Evolutionary conservation across 2,329 filamentous ascomycete species (phyloP), one percentile per base, ranked within the genome.

Genomic region (Helicocarpus griseus): DNA sequence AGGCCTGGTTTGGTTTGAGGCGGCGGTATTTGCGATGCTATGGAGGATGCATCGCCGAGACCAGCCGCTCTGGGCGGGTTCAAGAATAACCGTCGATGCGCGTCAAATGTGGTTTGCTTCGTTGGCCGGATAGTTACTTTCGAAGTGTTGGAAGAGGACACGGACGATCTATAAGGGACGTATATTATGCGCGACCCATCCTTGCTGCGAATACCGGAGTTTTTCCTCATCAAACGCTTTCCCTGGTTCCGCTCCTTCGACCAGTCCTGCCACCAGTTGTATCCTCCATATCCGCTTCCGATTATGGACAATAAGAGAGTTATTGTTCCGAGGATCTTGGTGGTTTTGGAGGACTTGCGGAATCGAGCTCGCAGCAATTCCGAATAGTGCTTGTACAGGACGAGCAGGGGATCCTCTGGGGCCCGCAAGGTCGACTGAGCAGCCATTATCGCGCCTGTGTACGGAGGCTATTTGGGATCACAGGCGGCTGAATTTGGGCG

Each of bases 161-260:
- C 51, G 13, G 54, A 54, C 31, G 55, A 57, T 68, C 88, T 89
- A 69, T 95, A 93, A 1, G 91, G 90, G 26, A 98, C 93, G 64
- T 93, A 97, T 53, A 98, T 93, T 13, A 89, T 95, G 51, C 93
- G 80, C 46, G 89, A 91, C 47, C 93, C 93, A 75, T 97, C 93
- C 72, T 96, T 96, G 61, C 91, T 89, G 69, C 87, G 82, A 56
- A 97, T 76, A 62, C 89, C 95, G 29, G 91, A 97, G 70, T 98
- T 98, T 54, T 87, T 85, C 53, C 93, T 82, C 56, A 97, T 74
- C 49, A 98, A 77, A 57, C 87, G 86, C 56, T 81, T 78, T 4
- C 90, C 90, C 60, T 89, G 86, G 60, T 93, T 89, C 58, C 81
- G 83, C 69, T 97, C 91, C 57, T 82, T 83, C 46, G 80, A 81